These are phyloP conservation scores for Calocera viscosa DNA, from an alignment of 768 basidiomycete genomes.

Conservation along the genomic window DNA sequence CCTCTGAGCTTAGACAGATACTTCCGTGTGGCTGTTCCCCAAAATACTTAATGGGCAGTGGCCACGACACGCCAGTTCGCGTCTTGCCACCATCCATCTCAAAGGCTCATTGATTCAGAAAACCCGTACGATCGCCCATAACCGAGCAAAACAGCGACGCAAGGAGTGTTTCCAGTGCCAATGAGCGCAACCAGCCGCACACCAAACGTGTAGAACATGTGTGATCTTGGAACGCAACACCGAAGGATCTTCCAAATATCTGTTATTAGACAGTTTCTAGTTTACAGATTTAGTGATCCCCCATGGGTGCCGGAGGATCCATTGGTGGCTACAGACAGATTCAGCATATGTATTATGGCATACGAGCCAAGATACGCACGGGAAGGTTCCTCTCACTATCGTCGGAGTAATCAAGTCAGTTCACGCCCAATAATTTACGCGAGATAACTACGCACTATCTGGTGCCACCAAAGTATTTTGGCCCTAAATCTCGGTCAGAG, in stretches of 20 bases:
- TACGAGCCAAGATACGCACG: slow-evolving; percentile 17
- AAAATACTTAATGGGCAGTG: no score
- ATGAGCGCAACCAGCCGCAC: not conserved
- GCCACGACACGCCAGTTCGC: no score
- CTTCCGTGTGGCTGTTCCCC: not conserved
- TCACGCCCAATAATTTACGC: not conserved
- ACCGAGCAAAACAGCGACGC: no score
- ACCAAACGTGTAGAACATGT: not conserved
- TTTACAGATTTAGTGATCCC: not conserved
- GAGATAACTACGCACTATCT: slow-evolving; percentile 62
- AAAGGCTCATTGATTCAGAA: no score
- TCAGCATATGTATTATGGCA: not conserved
- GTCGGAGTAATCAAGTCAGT: not conserved
- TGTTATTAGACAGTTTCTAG: not conserved
- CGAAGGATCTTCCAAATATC: not conserved
- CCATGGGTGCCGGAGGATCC: not conserved
- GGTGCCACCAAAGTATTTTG: slow-evolving; percentile 78
- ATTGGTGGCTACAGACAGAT: slow-evolving; percentile 22
- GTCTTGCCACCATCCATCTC: no score
- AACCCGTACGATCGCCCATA: no score
- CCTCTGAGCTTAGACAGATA: not conserved
- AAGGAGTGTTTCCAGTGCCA: no score
- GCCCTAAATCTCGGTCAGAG: slow-evolving; percentile 37
- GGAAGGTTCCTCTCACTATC: slow-evolving; percentile 31
- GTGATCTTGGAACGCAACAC: not conserved